These are phyloP conservation scores for Suillus placidus DNA, from an alignment of 768 basidiomycete species.

Conservation along the genomic window DNA sequence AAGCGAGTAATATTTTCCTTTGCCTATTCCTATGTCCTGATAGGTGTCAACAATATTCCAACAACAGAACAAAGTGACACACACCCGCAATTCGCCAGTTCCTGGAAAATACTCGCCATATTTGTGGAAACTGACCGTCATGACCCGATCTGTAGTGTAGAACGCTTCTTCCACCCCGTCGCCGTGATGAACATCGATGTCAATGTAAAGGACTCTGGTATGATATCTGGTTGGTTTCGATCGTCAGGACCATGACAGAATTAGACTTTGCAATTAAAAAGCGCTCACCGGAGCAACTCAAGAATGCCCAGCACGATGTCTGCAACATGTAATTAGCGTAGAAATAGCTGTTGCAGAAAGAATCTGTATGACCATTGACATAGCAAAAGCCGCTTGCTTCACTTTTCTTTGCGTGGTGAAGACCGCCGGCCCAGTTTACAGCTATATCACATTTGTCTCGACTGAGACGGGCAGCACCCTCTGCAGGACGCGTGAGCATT, in stretches of 20 bases:
- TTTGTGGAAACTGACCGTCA: slow-evolving; percentile 98
- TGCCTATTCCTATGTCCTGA: slow-evolving; percentile 90
- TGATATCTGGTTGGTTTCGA: slow-evolving; percentile 65
- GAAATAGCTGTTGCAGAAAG: not conserved
- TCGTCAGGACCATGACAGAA: not conserved
- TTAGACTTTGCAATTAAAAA: slow-evolving; percentile 1
- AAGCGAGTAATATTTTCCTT: slow-evolving; percentile 91
- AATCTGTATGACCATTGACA: slow-evolving; percentile 74
- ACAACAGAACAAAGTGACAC: slow-evolving; percentile 24
- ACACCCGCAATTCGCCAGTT: slow-evolving; percentile 91
- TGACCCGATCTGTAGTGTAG: slow-evolving; percentile 97
- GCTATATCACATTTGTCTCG: slow-evolving; percentile 99
- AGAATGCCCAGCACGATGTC: slow-evolving; percentile 98
- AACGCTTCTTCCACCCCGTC: slow-evolving; percentile 99
- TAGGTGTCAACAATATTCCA: slow-evolving; percentile 16
- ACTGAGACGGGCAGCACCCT: slow-evolving; percentile 95
- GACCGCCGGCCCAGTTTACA: slow-evolving; percentile 97
- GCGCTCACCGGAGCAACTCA: slow-evolving; percentile 78
- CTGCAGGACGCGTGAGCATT: slow-evolving; percentile 43
- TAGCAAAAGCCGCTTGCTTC: slow-evolving; percentile 99
- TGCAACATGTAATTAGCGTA: slow-evolving; percentile 33
- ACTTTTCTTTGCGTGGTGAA: slow-evolving; percentile 99
- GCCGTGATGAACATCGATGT: slow-evolving; percentile 98
- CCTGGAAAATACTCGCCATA: slow-evolving; percentile 99
- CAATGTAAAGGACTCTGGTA: slow-evolving; percentile 93